phyloP scores from a whole-genome alignment of 2,329 filamentous ascomycete genomes.

The Fusarium lyarnte region DNA sequence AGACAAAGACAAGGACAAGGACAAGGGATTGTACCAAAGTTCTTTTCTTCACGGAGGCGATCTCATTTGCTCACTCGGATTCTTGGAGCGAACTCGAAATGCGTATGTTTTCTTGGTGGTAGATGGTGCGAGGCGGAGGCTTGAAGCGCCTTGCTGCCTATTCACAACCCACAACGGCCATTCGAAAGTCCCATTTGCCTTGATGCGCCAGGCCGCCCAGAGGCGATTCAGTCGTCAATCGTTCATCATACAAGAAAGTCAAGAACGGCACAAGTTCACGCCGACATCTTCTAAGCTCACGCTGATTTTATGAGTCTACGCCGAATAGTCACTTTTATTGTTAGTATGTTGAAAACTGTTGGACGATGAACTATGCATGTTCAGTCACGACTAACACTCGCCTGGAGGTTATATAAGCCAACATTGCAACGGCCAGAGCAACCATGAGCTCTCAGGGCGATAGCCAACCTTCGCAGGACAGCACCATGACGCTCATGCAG shows the following conservation, averaged over 20 bases:
- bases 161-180: constrained; percentile 18
- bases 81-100: background rate
- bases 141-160: constrained; percentile 37
- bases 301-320: constrained; percentile 7
- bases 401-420: background rate
- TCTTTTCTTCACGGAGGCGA: constrained; percentile 8
- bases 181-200: constrained; percentile 5
- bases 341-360: background rate
- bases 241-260: constrained; percentile 7
- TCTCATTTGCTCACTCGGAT: background rate
- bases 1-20: background rate
- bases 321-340: constrained; percentile 7
- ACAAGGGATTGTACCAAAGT: constrained; percentile 20
- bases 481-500: constrained; percentile 48
- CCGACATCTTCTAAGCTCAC: background rate
- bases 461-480: constrained; percentile 50
- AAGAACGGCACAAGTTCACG: constrained; percentile 9
- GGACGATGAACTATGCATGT: background rate
- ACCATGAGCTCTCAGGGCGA: constrained; percentile 46
- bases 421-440: background rate
- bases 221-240: background rate
- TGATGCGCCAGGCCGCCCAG: constrained; percentile 19
- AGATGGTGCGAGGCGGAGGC: constrained; percentile 24
- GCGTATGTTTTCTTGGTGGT: background rate
- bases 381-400: background rate